Evolutionary conservation across 2,329 filamentous ascomycete genomes (phyloP), one percentile per base, ranked within the genome.

Genomic region (Fusarium protoensiforme): DNA sequence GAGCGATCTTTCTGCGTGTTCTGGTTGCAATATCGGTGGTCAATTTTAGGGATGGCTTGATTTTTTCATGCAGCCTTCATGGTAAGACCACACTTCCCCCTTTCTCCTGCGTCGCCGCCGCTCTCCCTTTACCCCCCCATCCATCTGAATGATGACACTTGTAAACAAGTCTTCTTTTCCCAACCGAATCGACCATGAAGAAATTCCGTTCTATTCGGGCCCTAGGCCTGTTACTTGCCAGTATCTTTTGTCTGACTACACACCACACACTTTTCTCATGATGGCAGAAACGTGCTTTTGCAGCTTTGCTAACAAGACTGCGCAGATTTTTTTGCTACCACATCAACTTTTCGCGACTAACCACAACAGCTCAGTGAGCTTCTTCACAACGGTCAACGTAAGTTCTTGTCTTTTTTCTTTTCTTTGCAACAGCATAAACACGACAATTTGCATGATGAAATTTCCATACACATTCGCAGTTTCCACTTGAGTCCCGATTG

Each of bases 101-200:
- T 72, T 67, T 70, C 54, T 74, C 68, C 64, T 76, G 71, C 75
- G 67, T 68, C 54, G 60, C 64, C 60, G 63, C 61, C 58, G n/a
- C n/a, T n/a, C 43, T 65, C 46, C 64, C 58, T 43, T 36, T 31
- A 7, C 20, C 39, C 36, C 53, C 41, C 36, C 53, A 39, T 70
- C 56, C 59, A 73, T 82, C 83, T 84, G 85, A 77, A 89, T 91
- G 92, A 94, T 95, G 93, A 95, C 89, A 93, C 87, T 85, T 83
- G 81, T 82, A 84, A 81, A 85, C 84, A 87, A 86, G 87, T 92
- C 93, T 95, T 95, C 93, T 94, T 95, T 94, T 93, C 92, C 92
- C 89, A 91, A 88, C 92, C 86, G 92, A 95, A 89, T 94, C 93
- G 93, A 91, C 92, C 92, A 92, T 95, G 93, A 94, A 90, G 91